Base-by-base conservation (phyloP, 768 basidiomycete species). In the Epithele typhae region DNA sequence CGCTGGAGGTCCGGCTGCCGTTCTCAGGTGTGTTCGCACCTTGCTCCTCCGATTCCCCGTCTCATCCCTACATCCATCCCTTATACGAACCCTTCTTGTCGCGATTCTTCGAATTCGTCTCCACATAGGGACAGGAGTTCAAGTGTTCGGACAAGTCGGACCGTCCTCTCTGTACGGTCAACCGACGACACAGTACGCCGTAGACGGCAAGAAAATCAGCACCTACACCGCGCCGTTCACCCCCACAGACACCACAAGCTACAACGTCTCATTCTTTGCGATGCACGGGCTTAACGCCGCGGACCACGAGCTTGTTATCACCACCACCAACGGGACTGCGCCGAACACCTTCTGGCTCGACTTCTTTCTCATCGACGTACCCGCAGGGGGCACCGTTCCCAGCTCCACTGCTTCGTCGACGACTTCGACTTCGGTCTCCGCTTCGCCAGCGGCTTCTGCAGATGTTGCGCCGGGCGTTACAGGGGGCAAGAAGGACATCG, bases 241-340 rank as follows among this genome's bases (percentile, higher is more conserved):
- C 6, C 21, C 35, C n/a, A 7, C 37, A 6, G 36, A 21, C n/a
- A 18, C 17, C 9, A 34, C 42, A n/a, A 5, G 21, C 11, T 33
- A 33, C 41, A 49, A 49, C 37, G 48, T 49, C 7, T 43, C 48
- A 3, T 38, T 38, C 19, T 49, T 49, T 32, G 22, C 41, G 9
- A 33, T 12, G 17, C 48, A 21, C 2, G 22, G 24, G 11, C 42
- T 49, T n/a, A 9, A 14, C 22, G 19, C 21, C 5, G 48, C 36
- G 9, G 30, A 43, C 22, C 48, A 49, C 30, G 37, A 37, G 23
- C 11, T 49, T 6, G 22, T 38, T 2, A 49, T 49, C 36, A 49
- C 48, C 7, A 49, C 43, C 23, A 11, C 43, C 7, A 43, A 49
- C n/a, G 48, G 42, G 18, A 49, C 41, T 2, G 30, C 10, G 12